These are phyloP conservation scores for Linnemannia zychae DNA, from an alignment of 192 early-diverging fungal genomes.

Conservation along the genomic window DNA sequence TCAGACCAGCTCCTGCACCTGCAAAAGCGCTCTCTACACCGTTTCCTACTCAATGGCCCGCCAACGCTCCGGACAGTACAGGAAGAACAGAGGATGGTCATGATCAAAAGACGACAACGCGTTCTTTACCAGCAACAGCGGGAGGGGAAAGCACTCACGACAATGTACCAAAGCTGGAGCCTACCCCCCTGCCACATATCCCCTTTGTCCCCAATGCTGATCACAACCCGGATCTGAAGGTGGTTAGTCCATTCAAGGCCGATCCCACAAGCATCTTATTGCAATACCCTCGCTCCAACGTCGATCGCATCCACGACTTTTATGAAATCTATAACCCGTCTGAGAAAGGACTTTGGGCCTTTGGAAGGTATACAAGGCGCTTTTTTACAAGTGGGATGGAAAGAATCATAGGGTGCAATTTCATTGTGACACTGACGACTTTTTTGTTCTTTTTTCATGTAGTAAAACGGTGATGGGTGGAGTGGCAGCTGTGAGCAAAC, in stretches of 20 bases:
- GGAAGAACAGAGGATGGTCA: not conserved
- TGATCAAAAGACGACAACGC: too few relatives aligned
- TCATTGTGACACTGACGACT: not conserved
- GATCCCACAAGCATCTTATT: slow-evolving; percentile 44
- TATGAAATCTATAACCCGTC: slow-evolving; percentile 44
- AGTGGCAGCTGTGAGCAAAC: slow-evolving; percentile 45
- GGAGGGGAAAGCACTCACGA: not conserved
- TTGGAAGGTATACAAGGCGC: slow-evolving; percentile 21
- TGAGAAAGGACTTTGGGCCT: slow-evolving; percentile 29
- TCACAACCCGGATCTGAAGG: slow-evolving; percentile 27
- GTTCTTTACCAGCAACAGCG: not conserved
- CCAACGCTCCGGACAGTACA: not conserved
- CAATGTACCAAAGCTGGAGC: slow-evolving; percentile 17
- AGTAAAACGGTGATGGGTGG: slow-evolving; percentile 46
- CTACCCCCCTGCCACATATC: slow-evolving; percentile 20
- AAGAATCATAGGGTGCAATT: not conserved
- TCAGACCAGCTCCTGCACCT: slow-evolving; percentile 34
- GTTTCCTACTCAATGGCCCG: slow-evolving; percentile 24
- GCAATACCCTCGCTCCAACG: slow-evolving; percentile 33
- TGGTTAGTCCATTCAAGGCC: slow-evolving; percentile 13
- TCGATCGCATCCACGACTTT: slow-evolving; percentile 54
- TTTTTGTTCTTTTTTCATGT: not conserved
- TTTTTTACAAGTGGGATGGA: not conserved
- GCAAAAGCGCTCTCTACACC: slow-evolving; percentile 30
- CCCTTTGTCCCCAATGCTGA: slow-evolving; percentile 43